phyloP scores from a whole-genome alignment of 129 eudicot species.

The Kitagawia praeruptora region DNA sequence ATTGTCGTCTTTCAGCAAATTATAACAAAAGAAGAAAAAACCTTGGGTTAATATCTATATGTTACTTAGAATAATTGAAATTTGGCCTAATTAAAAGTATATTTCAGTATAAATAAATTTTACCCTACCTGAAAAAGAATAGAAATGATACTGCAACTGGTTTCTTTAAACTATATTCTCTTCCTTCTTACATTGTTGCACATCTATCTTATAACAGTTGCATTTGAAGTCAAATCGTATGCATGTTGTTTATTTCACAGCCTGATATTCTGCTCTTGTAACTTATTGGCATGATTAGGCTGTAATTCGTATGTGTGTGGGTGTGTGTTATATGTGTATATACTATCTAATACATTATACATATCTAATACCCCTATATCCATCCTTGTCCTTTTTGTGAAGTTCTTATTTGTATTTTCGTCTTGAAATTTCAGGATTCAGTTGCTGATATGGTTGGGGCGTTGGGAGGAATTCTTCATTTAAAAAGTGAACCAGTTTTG shows the following conservation, averaged over 20 bases:
- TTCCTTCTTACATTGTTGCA: neutral
- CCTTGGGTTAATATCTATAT: neutral
- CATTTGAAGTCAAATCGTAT: neutral
- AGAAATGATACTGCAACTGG: neutral
- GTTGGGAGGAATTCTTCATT: constrained; percentile 46
- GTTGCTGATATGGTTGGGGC: constrained; percentile 61
- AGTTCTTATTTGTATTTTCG: neutral
- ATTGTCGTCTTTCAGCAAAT: neutral
- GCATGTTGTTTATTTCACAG: neutral
- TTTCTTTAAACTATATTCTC: neutral
- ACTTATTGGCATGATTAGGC: neutral
- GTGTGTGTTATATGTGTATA: neutral
- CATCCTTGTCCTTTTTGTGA: neutral
- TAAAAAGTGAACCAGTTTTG: constrained; percentile 50
- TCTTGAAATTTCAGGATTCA: constrained; percentile 43
- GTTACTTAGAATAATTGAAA: neutral
- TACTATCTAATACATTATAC: neutral
- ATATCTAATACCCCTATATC: neutral
- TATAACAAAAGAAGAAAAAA: neutral
- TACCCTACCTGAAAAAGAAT: neutral
- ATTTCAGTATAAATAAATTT: neutral
- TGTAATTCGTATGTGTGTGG: neutral
- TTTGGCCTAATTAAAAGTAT: neutral
- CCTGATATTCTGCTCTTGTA: neutral
- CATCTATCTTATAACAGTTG: neutral